Conservation (phyloP, 1,284 basidiomycete species). For the Athelia sp. region DNA sequence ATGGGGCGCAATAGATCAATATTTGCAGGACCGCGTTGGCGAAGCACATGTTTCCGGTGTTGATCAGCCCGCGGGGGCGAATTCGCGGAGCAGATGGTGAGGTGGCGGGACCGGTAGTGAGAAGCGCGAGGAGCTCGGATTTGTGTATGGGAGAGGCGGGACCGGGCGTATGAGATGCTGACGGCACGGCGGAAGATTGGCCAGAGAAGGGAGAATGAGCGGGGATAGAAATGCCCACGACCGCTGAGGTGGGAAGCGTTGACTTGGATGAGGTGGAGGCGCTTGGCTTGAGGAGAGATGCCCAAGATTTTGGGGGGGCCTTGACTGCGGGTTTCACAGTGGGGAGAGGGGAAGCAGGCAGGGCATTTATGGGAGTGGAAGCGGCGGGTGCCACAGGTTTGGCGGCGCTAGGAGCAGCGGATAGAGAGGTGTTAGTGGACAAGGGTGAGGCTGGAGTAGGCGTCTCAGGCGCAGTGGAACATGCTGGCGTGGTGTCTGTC, state of each 20-base stretch:
- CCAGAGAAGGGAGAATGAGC: conserved; percentile 26
- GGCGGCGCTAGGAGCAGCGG: conserved; percentile 15
- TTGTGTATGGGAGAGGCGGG: conserved; percentile 40
- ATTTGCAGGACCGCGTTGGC: conserved; percentile 93
- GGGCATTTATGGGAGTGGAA: conserved; percentile 9
- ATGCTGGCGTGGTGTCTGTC: conserved; percentile 31
- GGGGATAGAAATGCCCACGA: conserved; percentile 66
- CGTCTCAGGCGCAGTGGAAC: conserved; percentile 38
- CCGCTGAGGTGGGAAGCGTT: conserved; percentile 54
- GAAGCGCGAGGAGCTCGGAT: conserved; percentile 50
- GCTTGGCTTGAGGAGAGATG: conserved; percentile 57
- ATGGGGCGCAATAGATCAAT: conserved; percentile 85
- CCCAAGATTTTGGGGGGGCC: conserved; percentile 60
- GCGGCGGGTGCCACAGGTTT: conserved; percentile 12
- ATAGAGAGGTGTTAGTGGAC: conserved; percentile 58
- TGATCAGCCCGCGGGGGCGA: conserved; percentile 82
- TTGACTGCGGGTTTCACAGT: conserved; percentile 20
- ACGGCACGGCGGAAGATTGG: conserved; percentile 13
- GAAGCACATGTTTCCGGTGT: conserved; percentile 97
- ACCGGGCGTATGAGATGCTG: no score
- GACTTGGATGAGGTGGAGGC: conserved; percentile 34
- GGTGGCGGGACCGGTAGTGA: conserved; percentile 42
- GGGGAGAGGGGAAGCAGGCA: conserved; percentile 21
- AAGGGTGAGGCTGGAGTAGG: conserved; percentile 52
- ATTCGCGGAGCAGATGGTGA: conserved; percentile 33